A percentile compares a stretch with the other conserved stretches of the same genome.
Evolutionary conservation across 352 stramenopile species (phyloP).

Genomic region (Globisporangium solare): DNA sequence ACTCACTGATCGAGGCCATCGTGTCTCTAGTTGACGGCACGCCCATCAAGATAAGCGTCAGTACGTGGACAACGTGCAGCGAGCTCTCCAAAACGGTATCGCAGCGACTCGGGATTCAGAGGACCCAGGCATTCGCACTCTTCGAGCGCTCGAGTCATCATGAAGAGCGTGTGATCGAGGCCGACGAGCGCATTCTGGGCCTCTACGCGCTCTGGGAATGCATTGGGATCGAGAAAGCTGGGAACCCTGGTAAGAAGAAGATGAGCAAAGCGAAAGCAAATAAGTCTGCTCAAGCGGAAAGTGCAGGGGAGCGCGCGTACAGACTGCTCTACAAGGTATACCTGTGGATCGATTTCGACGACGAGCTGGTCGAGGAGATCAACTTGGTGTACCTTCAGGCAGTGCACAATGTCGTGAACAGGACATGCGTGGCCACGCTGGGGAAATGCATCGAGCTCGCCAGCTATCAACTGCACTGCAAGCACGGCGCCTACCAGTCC

Average conservation of each 20-base stretch:
- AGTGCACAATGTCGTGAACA: constrained; percentile 57
- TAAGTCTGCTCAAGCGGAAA: constrained; percentile 12
- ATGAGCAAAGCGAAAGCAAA: constrained; percentile 21
- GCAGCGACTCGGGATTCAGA: constrained; percentile 35
- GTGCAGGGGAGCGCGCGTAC: constrained; percentile 17
- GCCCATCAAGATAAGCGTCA: constrained; percentile 32
- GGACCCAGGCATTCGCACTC: constrained; percentile 46
- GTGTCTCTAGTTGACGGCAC: constrained; percentile 48
- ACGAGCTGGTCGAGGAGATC: constrained; percentile 52
- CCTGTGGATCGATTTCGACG: constrained; percentile 59
- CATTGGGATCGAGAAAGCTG: constrained; percentile 34
- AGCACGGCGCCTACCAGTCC: constrained; percentile 22
- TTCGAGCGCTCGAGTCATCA: constrained; percentile 47
- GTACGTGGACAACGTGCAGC: constrained; percentile 57
- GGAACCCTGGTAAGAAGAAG: constrained; percentile 29
- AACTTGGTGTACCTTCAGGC: constrained; percentile 71
- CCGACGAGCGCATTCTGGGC: constrained; percentile 68
- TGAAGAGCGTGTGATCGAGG: constrained; percentile 53
- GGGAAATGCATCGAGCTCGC: constrained; percentile 56
- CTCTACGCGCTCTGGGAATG: constrained; percentile 73
- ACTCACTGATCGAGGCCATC: constrained; percentile 34
- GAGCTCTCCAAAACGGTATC: constrained; percentile 37
- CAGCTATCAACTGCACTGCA: constrained; percentile 62
- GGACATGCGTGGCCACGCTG: constrained; percentile 45
- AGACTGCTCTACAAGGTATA: constrained; percentile 69